These are phyloP conservation scores for Petunia secreta DNA, from an alignment of 257 asterid genomes.

Conservation along the genomic window DNA sequence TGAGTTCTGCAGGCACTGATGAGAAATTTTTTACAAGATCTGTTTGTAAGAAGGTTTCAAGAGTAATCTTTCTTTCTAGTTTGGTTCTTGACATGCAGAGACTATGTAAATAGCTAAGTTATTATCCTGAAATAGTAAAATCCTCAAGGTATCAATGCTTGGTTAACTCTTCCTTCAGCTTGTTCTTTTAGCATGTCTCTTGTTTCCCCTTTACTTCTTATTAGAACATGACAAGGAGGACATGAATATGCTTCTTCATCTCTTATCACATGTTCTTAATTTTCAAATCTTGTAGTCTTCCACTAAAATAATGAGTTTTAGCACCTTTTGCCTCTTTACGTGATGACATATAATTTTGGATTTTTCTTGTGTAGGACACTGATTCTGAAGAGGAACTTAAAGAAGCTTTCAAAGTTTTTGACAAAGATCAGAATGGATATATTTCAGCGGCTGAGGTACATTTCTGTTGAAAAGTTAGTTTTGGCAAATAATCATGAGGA, in stretches of 20 bases:
- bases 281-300: neutral
- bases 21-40: neutral
- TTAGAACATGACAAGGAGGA: neutral
- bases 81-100: neutral
- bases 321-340: neutral
- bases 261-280: neutral
- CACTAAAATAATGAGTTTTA: neutral
- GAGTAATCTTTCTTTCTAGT: neutral
- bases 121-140: neutral
- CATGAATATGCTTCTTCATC: neutral
- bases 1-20: neutral
- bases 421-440: constrained; percentile 65
- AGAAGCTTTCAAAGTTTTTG: constrained; percentile 64
- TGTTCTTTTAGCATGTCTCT: neutral
- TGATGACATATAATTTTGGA: constrained; percentile 13
- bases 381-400: constrained; percentile 66
- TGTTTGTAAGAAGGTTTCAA: neutral
- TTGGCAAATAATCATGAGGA: constrained; percentile 6
- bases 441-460: constrained; percentile 65
- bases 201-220: constrained; percentile 13
- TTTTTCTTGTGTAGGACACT: constrained; percentile 48
- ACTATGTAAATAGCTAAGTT: neutral
- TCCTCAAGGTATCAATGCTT: neutral
- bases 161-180: neutral
- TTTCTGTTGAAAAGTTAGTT: constrained; percentile 12